Evolutionary conservation across 495 filamentous ascomycete genomes (phyloP), one percentile per base, ranked within the genome.

Genomic region (Stereocaulon alpinum): DNA sequence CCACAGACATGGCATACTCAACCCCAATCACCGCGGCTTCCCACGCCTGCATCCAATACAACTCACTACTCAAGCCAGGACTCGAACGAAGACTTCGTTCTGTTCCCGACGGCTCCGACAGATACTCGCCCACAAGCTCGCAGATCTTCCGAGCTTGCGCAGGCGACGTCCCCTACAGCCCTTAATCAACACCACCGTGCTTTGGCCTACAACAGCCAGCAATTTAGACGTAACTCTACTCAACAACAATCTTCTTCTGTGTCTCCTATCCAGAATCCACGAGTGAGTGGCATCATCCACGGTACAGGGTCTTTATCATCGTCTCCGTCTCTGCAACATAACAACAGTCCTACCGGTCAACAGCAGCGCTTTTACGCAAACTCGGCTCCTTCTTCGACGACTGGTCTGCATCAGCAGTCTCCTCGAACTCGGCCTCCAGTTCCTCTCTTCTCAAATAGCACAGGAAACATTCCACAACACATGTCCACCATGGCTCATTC

Each of bases 21-120:
- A 66, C 63, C 63, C 63, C 66, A 65, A 60, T 66, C 63, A 58
- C 45, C 58, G 32, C 58, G 63, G 65, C 63, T 61, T 41, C 63
- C 61, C 58, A 60, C 58, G 58, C 60, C 63, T 59, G 45, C 41
- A 47, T 48, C 37, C 55, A 65, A 54, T 41, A 47, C 50, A 43
- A 52, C 40, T 37, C 17, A 20, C 40, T 56, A 55, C 40, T 40
- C 52, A 41, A 14, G 59, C 58, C 55, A 37, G 22, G 66, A 64
- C 52, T 47, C 54, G 59, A 52, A 32, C 49, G 29, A 52, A 32
- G 66, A 68, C 63, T 66, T 63, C 47, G 63, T 65, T 20, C 66
- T 65, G 18, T 68, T 59, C 55, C 63, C 63, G 48, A 50, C 59
- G 30, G 15, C 56, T 22, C 18, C 41, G 24, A 45, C 24, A n/a